A percentile compares a stretch with the other conserved stretches of the same genome.
These are phyloP conservation scores for Moesziomyces parantarcticus DNA, from an alignment of 1,284 basidiomycete species.

Conservation along the genomic window DNA sequence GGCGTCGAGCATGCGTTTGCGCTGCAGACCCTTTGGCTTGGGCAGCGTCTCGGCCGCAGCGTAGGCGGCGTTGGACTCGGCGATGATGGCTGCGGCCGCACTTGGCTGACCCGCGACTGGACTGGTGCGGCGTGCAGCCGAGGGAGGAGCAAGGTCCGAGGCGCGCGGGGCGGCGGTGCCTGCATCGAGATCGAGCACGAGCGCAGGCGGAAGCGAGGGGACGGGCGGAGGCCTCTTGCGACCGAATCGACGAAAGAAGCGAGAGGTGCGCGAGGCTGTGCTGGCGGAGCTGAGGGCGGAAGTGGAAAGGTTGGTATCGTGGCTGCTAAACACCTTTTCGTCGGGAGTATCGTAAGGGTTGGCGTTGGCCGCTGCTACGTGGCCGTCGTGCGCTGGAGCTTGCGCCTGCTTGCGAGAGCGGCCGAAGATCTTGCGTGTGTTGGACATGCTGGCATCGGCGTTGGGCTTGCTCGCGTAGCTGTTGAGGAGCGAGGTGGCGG, in stretches of 20 bases:
- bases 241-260: slow-evolving; percentile 32
- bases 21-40: slow-evolving; percentile 16
- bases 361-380: neutral
- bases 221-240: slow-evolving; percentile 28
- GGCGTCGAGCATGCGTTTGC: slow-evolving; percentile 37
- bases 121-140: neutral
- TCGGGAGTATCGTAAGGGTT: slow-evolving; percentile 1
- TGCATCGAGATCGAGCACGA: slow-evolving; percentile 37
- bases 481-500: neutral
- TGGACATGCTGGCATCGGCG: slow-evolving; percentile 8
- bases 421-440: slow-evolving; percentile 30
- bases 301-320: slow-evolving; percentile 23
- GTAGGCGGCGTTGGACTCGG: slow-evolving; percentile 31
- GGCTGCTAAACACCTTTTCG: slow-evolving; percentile 18
- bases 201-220: slow-evolving; percentile 37
- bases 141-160: neutral
- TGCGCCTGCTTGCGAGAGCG: slow-evolving; percentile 25
- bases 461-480: neutral
- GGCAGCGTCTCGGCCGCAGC: slow-evolving; percentile 19
- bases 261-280: slow-evolving; percentile 23
- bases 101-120: slow-evolving; percentile 1
- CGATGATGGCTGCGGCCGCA: slow-evolving; percentile 38
- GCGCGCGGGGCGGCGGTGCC: slow-evolving; percentile 19
- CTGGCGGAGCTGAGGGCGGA: slow-evolving; percentile 22
- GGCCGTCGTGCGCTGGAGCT: too few species aligned